Conservation (phyloP, 768 basidiomycete genomes). For the Amanita rubescens region DNA sequence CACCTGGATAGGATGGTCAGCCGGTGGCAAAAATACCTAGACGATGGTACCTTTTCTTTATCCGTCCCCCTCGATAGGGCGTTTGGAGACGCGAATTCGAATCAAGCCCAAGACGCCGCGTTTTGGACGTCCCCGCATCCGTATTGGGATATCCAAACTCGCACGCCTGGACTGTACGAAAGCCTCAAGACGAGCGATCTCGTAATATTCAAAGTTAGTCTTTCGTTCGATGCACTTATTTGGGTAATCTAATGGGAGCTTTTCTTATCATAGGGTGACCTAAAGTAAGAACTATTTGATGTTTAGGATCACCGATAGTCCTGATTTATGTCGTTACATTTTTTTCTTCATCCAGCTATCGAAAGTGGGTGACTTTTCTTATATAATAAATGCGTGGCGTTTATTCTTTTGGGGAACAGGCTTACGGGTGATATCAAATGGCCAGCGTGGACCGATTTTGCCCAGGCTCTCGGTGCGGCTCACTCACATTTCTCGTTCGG, state of each 20-base stretch:
- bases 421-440: slow-evolving; percentile 85
- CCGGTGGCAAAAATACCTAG: slow-evolving; percentile 72
- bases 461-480: slow-evolving; percentile 57
- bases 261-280: slow-evolving; percentile 53
- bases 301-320: background rate
- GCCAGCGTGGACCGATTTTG: slow-evolving; percentile 75
- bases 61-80: slow-evolving; percentile 56
- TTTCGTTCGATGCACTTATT: background rate
- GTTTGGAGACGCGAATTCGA: slow-evolving; percentile 35
- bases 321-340: background rate
- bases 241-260: background rate
- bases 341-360: slow-evolving; percentile 43
- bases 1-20: slow-evolving; percentile 53
- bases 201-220: slow-evolving; percentile 75
- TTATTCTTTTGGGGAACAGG: slow-evolving; percentile 33
- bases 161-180: slow-evolving; percentile 43
- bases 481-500: slow-evolving; percentile 5
- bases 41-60: slow-evolving; percentile 61
- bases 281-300: slow-evolving; percentile 57
- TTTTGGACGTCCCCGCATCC: slow-evolving; percentile 76
- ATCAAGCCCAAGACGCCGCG: slow-evolving; percentile 23
- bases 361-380: slow-evolving; percentile 55
- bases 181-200: slow-evolving; percentile 50
- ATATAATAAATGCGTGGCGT: background rate
- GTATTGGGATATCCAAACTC: slow-evolving; percentile 65